Conservation (phyloP, 257 asterid genomes). For the Nicotiana obtusifolia region DNA sequence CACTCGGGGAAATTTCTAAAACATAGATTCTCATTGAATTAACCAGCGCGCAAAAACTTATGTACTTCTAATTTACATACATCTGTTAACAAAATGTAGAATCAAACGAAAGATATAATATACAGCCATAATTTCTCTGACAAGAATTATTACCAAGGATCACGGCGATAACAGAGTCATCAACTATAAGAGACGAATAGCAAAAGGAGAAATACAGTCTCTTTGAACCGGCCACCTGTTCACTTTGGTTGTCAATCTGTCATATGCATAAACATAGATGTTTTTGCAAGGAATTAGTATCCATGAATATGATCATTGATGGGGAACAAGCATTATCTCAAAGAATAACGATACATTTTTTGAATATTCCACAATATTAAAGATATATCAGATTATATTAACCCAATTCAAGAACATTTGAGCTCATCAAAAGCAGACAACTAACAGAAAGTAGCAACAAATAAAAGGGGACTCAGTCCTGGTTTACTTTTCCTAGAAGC, state of each 20-base stretch:
- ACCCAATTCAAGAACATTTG: background rate
- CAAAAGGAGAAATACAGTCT: background rate
- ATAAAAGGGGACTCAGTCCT: background rate
- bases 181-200: background rate
- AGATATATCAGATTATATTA: background rate
- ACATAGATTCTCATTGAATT: background rate
- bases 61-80: constrained; percentile 1
- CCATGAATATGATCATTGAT: background rate
- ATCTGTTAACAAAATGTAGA: background rate
- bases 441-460: constrained; percentile 5
- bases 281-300: background rate
- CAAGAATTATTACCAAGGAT: background rate
- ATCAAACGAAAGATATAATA: background rate
- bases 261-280: background rate
- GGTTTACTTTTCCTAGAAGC: constrained; percentile 9
- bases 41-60: background rate
- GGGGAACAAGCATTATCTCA: background rate
- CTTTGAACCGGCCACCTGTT: background rate
- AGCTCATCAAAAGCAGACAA: constrained; percentile 11
- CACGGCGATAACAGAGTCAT: background rate
- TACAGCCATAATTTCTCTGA: background rate
- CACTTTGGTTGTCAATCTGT: constrained; percentile 10
- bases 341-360: background rate
- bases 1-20: background rate
- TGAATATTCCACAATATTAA: background rate